Conservation (phyloP, 805 yeast species). For the Nakazawaea pomicola region DNA sequence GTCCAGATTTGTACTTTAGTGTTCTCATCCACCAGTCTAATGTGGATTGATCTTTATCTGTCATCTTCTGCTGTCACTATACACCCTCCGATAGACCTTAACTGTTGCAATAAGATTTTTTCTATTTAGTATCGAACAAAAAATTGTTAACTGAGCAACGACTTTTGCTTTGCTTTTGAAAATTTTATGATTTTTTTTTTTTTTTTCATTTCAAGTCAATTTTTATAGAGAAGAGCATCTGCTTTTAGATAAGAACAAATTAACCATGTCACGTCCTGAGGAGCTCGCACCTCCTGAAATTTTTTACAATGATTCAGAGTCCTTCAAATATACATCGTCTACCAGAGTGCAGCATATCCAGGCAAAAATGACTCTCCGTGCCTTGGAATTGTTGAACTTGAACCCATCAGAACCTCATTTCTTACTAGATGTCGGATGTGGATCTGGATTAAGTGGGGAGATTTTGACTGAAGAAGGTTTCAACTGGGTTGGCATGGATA, state of each 20-base stretch:
- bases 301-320: constrained; percentile 87
- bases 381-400: constrained; percentile 79
- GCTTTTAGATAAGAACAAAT: background rate
- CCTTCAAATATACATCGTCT: constrained; percentile 83
- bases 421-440: constrained; percentile 91
- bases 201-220: background rate
- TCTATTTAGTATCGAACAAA: too few relatives aligned
- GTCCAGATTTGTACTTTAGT: constrained; percentile 63
- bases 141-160: too few relatives aligned
- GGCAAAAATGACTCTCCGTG: constrained; percentile 94
- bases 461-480: constrained; percentile 91
- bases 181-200: background rate
- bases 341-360: constrained; percentile 98
- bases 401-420: constrained; percentile 59
- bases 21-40: constrained; percentile 84
- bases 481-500: constrained; percentile 94
- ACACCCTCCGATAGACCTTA: too few relatives aligned
- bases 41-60: background rate
- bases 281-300: constrained; percentile 95
- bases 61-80: too few relatives aligned
- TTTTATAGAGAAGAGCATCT: background rate
- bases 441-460: constrained; percentile 94
- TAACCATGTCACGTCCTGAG: constrained; percentile 93
- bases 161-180: background rate
- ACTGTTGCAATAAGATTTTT: too few relatives aligned